Base-by-base conservation (phyloP, 2,329 filamentous ascomycete species). In the Penicillium sclerotiorum region DNA sequence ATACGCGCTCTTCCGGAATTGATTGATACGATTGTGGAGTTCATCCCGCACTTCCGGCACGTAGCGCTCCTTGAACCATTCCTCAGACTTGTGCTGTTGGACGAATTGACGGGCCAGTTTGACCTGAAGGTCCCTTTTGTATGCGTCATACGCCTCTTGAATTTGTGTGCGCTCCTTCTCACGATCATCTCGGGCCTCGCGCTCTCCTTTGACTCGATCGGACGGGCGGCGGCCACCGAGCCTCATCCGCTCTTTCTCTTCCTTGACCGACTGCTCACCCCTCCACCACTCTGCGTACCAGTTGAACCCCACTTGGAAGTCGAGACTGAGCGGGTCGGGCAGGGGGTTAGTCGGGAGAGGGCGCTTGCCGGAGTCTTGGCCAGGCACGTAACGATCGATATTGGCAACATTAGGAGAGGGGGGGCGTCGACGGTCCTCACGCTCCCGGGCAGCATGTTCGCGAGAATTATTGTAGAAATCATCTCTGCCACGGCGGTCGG, bases 31-130 rank as follows among this genome's bases (percentile, higher is more conserved):
- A 52, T 78, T 77, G 48, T 88, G 86, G 63, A 96, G 84, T 2
- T 82, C 80, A 58, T 92, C 86, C 45, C 89, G 81, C 47, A 93
- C 84, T 59, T 94, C 90, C 1, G 90, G 83, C 23, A 95, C 86
- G 63, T 99, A 99, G 67, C 90, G 86, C 73, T 99, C 94, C 61
- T 87, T 90, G 75, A 99, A 99, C 94, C 94, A 99, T 68, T 99
- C 93, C 70, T 99, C 94, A 36, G 86, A 85, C 69, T 95, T 96
- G 73, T 99, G 94, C 61, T 91, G 88, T 42, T 87, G 84, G 35
- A 99, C 94, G 68, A 99, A 99, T 1, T 83, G 79, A 57, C 91
- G 86, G 0, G 94, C 92, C 87, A 96, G 93, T 58, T 82, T 81
- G 28, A 84, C 74, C 59, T 86, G 83, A 9, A 86, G 73, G 51